Conservation (phyloP, 1,284 basidiomycete species). For the Puccinia brachypodii region DNA sequence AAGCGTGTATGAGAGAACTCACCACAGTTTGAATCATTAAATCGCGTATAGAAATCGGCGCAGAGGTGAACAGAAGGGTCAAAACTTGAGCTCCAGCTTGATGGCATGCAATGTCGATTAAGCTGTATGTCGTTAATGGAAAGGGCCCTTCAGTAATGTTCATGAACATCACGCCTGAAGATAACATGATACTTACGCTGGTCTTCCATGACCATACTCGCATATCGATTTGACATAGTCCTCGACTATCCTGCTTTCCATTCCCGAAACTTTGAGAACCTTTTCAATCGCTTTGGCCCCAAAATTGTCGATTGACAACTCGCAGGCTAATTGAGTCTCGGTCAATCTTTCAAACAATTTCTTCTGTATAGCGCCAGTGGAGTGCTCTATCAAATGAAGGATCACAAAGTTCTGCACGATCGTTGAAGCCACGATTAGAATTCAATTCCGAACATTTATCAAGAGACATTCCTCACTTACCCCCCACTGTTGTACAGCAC, state of each 20-base stretch:
- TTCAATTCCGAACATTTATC: background rate
- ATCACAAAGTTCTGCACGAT: conserved; percentile 46
- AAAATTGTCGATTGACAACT: conserved; percentile 48
- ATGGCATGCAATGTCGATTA: conserved; percentile 49
- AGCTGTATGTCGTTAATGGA: conserved; percentile 2
- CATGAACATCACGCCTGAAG: background rate
- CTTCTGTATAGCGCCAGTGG: conserved; percentile 41
- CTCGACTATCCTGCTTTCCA: conserved; percentile 48
- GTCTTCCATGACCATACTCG: conserved; percentile 47
- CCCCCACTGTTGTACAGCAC: conserved; percentile 48
- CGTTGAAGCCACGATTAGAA: background rate
- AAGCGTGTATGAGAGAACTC: no score
- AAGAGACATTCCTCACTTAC: conserved; percentile 30
- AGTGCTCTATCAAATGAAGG: conserved; percentile 48
- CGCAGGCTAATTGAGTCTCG: conserved; percentile 48
- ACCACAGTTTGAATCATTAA: conserved; percentile 49
- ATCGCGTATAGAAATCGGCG: conserved; percentile 46
- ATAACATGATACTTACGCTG: conserved; percentile 40
- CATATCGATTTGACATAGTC: conserved; percentile 47
- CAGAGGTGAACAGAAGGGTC: conserved; percentile 46
- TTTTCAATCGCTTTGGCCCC: conserved; percentile 49
- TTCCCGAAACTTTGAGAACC: conserved; percentile 47
- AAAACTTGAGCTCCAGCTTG: conserved; percentile 48
- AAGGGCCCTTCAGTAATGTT: background rate
- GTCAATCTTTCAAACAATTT: conserved; percentile 48